A percentile compares a stretch with the other conserved stretches of the same genome.
These are phyloP conservation scores for Pseudogymnoascus sp. DNA, from an alignment of 2,329 filamentous ascomycete genomes.

Conservation along the genomic window DNA sequence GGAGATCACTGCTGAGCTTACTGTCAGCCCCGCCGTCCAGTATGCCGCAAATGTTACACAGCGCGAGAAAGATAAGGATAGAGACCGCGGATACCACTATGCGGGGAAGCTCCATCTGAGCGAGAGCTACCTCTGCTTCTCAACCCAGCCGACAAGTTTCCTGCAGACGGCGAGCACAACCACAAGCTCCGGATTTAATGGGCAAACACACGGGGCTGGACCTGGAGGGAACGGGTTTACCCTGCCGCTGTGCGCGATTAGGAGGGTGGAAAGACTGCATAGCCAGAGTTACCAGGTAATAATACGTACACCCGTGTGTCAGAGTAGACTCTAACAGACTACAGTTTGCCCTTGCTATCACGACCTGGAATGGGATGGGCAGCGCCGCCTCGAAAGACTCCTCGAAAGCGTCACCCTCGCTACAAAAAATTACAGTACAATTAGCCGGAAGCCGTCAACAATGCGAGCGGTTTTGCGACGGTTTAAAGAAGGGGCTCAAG, in stretches of 20 bases:
- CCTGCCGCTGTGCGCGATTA: slow-evolving; percentile 81
- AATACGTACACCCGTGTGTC: slow-evolving; percentile 1
- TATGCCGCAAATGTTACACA: slow-evolving; percentile 49
- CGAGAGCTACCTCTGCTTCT: slow-evolving; percentile 94
- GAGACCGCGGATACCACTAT: slow-evolving; percentile 74
- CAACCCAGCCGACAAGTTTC: slow-evolving; percentile 85
- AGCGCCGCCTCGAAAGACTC: slow-evolving; percentile 44
- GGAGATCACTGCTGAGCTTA: slow-evolving; percentile 94
- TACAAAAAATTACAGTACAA: slow-evolving; percentile 86
- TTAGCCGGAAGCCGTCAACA: slow-evolving; percentile 80
- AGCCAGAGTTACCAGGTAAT: slow-evolving; percentile 73
- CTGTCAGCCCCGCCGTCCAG: slow-evolving; percentile 56
- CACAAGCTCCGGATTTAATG: slow-evolving; percentile 77
- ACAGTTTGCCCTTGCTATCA: slow-evolving; percentile 84
- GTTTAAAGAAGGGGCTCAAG: slow-evolving; percentile 80
- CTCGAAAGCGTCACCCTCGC: slow-evolving; percentile 33
- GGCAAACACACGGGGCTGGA: slow-evolving; percentile 85
- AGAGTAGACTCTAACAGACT: slow-evolving; percentile 15
- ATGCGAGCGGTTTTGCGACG: slow-evolving; percentile 94
- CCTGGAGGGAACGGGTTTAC: slow-evolving; percentile 95
- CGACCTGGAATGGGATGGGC: slow-evolving; percentile 78
- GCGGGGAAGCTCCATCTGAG: slow-evolving; percentile 87
- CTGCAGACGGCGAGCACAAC: slow-evolving; percentile 68
- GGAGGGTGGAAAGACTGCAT: slow-evolving; percentile 84
- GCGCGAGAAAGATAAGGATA: slow-evolving; percentile 58